These are phyloP conservation scores for Talaromyces sp. DNA, from an alignment of 2,329 filamentous ascomycete species.

Conservation along the genomic window DNA sequence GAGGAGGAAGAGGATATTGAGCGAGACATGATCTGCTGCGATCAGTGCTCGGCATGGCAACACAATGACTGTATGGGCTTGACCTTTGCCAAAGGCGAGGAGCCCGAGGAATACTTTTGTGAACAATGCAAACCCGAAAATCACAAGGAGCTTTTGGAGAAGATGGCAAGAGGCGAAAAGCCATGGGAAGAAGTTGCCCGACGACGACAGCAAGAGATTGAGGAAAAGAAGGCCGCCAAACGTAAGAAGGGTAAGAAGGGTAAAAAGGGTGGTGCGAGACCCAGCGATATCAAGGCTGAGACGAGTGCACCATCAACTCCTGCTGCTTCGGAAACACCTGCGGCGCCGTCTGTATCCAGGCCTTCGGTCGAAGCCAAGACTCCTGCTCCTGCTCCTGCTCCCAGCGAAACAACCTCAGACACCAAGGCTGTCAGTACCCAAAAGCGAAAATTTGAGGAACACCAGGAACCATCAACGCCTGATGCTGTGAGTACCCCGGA, in stretches of 20 bases:
- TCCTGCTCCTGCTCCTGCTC: conserved; percentile 19
- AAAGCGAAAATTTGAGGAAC: conserved; percentile 46
- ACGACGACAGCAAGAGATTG: conserved; percentile 59
- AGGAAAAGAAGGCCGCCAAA: conserved; percentile 55
- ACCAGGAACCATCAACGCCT: conserved; percentile 26
- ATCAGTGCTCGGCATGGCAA: conserved; percentile 90
- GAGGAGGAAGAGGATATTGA: conserved; percentile 81
- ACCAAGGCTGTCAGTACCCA: conserved; percentile 29
- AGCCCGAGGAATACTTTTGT: conserved; percentile 85
- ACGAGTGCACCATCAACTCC: conserved; percentile 20
- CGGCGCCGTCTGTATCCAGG: conserved; percentile 19
- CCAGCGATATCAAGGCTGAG: conserved; percentile 59
- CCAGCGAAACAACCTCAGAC: conserved; percentile 21
- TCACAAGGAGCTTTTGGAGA: conserved; percentile 75
- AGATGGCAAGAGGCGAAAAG: conserved; percentile 74
- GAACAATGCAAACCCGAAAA: conserved; percentile 82
- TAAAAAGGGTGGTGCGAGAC: conserved; percentile 60
- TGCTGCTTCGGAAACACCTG: conserved; percentile 23
- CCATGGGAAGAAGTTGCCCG: conserved; percentile 75
- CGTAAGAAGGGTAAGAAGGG: conserved; percentile 55
- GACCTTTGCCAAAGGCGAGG: conserved; percentile 68
- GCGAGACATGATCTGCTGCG: conserved; percentile 93
- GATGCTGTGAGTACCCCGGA: conserved; percentile 30
- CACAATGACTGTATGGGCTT: conserved; percentile 95
- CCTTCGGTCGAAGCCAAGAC: conserved; percentile 30